Conservation (phyloP, 345 rosid species). For the Populus euphratica region DNA sequence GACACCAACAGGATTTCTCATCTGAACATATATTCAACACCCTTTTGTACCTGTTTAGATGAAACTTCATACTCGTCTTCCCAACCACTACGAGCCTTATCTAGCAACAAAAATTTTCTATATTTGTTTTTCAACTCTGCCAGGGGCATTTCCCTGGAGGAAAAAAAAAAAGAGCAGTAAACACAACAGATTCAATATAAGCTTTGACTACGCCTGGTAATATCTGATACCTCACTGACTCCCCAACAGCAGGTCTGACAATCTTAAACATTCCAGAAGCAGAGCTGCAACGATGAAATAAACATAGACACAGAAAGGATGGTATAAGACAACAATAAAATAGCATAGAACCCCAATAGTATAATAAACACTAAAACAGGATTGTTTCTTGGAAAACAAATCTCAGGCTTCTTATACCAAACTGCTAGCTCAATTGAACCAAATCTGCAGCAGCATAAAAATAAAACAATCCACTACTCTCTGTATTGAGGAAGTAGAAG, state of each 20-base stretch:
- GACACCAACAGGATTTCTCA: background rate
- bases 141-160: conserved; percentile 78
- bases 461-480: no score
- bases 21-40: background rate
- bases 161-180: background rate
- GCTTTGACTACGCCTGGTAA: conserved; percentile 6
- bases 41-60: conserved; percentile 69
- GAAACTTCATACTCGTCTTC: conserved; percentile 93
- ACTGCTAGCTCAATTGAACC: no score
- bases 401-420: no score
- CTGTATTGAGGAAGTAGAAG: no score
- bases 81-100: conserved; percentile 82
- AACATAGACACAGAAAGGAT: background rate
- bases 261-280: conserved; percentile 79
- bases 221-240: conserved; percentile 67
- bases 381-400: background rate
- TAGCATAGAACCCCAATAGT: background rate
- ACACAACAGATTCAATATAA: conserved; percentile 4
- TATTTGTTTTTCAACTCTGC: conserved; percentile 79
- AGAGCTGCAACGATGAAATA: conserved; percentile 41
- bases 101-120: conserved; percentile 62
- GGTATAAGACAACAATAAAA: background rate
- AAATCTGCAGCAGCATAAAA: no score
- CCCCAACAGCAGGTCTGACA: conserved; percentile 93
- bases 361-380: background rate